Conservation (phyloP, 106 monocot species). For the Platanthera zijinensis region DNA sequence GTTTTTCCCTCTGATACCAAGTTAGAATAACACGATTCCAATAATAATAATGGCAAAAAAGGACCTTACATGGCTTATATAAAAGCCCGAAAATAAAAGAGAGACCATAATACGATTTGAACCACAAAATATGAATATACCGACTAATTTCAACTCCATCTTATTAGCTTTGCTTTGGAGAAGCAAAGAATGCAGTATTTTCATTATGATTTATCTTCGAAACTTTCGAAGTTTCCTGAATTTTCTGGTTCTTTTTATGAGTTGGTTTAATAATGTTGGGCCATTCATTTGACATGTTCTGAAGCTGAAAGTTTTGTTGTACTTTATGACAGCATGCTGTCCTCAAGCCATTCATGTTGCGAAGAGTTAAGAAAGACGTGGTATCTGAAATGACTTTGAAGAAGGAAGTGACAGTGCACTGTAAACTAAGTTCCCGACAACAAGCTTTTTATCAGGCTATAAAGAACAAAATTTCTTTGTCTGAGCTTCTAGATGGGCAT, state of each 20-base stretch:
- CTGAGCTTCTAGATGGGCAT: conserved; percentile 73
- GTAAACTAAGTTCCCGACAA: conserved; percentile 95
- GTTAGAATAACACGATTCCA: too few relatives aligned
- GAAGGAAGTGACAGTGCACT: conserved; percentile 85
- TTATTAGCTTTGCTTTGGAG: neutral
- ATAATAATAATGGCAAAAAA: too few relatives aligned
- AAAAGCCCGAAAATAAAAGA: too few relatives aligned
- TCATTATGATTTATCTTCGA: neutral
- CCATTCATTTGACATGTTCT: neutral
- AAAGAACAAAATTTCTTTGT: conserved; percentile 95
- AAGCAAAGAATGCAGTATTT: neutral
- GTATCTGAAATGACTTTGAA: conserved; percentile 94
- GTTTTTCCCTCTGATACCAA: too few relatives aligned
- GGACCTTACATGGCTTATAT: too few relatives aligned
- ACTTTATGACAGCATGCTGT: conserved; percentile 71
- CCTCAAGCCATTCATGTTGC: conserved; percentile 93
- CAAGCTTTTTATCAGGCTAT: conserved; percentile 98
- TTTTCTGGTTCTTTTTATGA: neutral
- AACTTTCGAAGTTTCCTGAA: neutral
- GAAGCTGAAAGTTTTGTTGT: neutral
- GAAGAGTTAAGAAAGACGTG: conserved; percentile 95
- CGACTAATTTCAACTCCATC: neutral
- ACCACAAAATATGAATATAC: too few relatives aligned
- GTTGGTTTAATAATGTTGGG: neutral
- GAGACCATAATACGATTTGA: too few relatives aligned